phyloP scores from a whole-genome alignment of 148 eudicot genomes.

The Talinum fruticosum region DNA sequence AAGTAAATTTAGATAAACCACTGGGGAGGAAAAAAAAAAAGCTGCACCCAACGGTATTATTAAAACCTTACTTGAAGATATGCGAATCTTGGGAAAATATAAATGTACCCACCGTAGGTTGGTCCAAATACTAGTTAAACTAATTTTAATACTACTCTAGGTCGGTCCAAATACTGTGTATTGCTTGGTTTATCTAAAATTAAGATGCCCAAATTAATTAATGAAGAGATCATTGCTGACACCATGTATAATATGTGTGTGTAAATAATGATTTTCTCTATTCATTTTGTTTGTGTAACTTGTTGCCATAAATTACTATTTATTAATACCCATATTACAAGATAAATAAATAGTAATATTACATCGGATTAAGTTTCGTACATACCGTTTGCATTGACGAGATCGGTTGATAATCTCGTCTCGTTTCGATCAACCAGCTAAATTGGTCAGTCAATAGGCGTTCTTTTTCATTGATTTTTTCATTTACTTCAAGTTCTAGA shows the following conservation, averaged over 20 bases:
- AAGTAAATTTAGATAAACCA: no score
- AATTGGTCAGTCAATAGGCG: no score
- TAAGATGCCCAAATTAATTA: not conserved
- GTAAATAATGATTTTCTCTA: no score
- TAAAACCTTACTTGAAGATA: constrained; percentile 14
- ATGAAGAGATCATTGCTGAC: not conserved
- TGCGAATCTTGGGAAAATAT: constrained; percentile 19
- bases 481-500: no score
- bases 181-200: not conserved
- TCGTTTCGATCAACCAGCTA: no score
- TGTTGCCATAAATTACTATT: no score
- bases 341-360: no score
- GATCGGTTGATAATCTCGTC: no score
- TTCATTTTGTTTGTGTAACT: not conserved
- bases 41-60: not conserved
- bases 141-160: not conserved
- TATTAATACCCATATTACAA: no score
- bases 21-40: not conserved
- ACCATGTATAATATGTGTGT: not conserved
- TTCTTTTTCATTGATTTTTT: no score
- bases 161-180: not conserved
- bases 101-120: not conserved
- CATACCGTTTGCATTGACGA: no score
- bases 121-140: not conserved
- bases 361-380: no score